Evolutionary conservation across 2,329 filamentous ascomycete genomes (phyloP), one percentile per base, ranked within the genome.

Genomic region (Nothophaeocryptopus gaeumannii): DNA sequence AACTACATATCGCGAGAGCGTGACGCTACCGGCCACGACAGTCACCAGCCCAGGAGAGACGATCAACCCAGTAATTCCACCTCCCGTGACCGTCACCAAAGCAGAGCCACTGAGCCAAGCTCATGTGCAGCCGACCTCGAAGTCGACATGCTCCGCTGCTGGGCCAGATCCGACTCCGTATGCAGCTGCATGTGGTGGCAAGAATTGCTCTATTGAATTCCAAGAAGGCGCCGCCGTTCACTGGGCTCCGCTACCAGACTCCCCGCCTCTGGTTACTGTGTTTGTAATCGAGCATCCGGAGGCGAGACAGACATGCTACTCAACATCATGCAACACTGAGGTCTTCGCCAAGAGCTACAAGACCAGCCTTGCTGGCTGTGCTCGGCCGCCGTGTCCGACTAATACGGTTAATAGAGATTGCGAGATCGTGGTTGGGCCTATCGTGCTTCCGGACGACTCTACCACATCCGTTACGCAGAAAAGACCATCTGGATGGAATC

Each of bases 391-490:
- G 2, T 63, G 60, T 32, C 58, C 60, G 1, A 50, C 50, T 15
- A 61, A 63, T 14, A 49, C 49, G 1, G n/a, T 63, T 7, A 50
- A 63, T 31, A 53, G 53, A 30, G 42, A 61, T 9, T 63, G 60
- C 45, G 53, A 53, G 12, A 54, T 63, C 9, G 54, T 61, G 1
- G 46, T 61, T 16, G 58, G 58, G 0, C 55, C 55, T 30, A 45
- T 63, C 3, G 38, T 30, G 5, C 40, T 63, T 2, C 50, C 55
- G 1, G 35, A 45, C 39, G 53, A 51, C 10, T 26, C 20, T 3
- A 51, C 51, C 0, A 61, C 60, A 1, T 59, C 55, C 2, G 54
- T 63, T 7, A 59, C 54, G 7, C 60, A 63, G 33, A 43, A 42
- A 8, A 58, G 55, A 2, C 2, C 33, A 3, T 53, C 54, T 13